phyloP scores from a whole-genome alignment of 768 basidiomycete genomes.

The Lactarius hatsudake region DNA sequence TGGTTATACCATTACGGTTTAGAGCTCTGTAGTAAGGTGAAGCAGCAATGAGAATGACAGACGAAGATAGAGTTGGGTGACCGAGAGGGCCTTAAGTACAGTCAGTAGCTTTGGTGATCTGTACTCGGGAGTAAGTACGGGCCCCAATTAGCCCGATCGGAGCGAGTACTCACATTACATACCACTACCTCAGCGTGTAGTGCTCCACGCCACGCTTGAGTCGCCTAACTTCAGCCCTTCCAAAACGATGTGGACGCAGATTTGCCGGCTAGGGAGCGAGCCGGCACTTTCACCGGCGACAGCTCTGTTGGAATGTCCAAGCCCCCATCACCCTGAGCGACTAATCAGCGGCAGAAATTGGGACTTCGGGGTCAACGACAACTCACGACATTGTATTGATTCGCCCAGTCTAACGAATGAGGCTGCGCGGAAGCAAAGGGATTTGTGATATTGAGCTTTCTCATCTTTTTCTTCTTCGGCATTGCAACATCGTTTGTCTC shows the following conservation, averaged over 20 bases:
- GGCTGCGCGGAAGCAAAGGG: constrained; percentile 19
- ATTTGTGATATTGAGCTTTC: constrained; percentile 22
- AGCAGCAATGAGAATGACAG: background rate
- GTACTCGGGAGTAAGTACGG: background rate
- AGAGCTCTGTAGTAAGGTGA: background rate
- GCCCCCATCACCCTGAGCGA: constrained; percentile 21
- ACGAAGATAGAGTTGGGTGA: background rate
- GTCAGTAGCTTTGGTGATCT: background rate
- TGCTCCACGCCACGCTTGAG: background rate
- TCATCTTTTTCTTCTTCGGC: constrained; percentile 27
- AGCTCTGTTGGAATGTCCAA: constrained; percentile 23
- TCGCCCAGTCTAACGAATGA: constrained; percentile 24
- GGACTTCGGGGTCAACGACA: background rate
- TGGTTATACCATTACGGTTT: background rate
- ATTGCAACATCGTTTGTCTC: constrained; percentile 10
- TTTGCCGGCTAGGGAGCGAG: constrained; percentile 15
- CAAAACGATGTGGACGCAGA: constrained; percentile 11
- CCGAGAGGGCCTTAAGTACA: background rate
- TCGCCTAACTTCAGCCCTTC: constrained; percentile 3
- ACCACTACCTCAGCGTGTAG: background rate
- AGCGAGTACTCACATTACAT: background rate
- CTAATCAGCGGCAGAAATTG: background rate
- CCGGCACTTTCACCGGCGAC: constrained; percentile 26
- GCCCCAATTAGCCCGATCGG: background rate
- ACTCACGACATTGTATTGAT: constrained; percentile 22